A percentile compares a stretch with the other conserved stretches of the same genome.
These are phyloP conservation scores for Marsdenia floribunda DNA, from an alignment of 257 asterid species.

Conservation along the genomic window DNA sequence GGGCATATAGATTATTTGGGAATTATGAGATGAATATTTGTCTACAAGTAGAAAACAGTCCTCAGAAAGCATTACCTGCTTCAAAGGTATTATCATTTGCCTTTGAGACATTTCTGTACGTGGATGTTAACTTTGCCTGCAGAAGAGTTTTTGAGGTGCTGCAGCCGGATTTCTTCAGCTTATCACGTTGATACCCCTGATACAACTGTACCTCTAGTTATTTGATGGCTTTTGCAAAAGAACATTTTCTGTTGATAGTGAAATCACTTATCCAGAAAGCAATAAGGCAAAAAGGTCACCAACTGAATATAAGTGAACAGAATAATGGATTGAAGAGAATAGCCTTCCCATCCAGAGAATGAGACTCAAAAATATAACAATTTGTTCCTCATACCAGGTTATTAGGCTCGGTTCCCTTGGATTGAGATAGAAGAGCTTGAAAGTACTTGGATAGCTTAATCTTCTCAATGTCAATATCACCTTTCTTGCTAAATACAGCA, in stretches of 20 bases:
- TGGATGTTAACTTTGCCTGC: constrained; percentile 61
- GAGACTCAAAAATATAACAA: constrained; percentile 5
- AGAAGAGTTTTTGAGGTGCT: constrained; percentile 41
- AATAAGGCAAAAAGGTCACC: not conserved
- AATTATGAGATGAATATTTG: constrained; percentile 27
- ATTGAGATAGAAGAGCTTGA: constrained; percentile 45
- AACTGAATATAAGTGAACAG: not conserved
- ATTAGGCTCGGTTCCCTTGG: constrained; percentile 28
- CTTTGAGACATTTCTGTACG: constrained; percentile 45
- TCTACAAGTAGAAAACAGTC: constrained; percentile 45
- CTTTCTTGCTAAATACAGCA: constrained; percentile 56
- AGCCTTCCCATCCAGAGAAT: not conserved
- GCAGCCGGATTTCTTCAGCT: constrained; percentile 31
- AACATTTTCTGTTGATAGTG: not conserved
- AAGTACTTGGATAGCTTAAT: constrained; percentile 67
- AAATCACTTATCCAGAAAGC: not conserved
- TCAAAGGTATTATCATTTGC: constrained; percentile 30
- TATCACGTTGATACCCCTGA: constrained; percentile 49
- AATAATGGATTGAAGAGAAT: not conserved
- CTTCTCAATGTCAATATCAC: constrained; percentile 51
- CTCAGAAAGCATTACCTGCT: constrained; percentile 39
- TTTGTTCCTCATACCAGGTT: constrained; percentile 40
- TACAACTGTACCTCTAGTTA: constrained; percentile 13
- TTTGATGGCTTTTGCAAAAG: constrained; percentile 1
- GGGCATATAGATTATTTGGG: constrained; percentile 24